A percentile compares a stretch with the other conserved stretches of the same genome.
These are phyloP conservation scores for Mortierella hygrophila DNA, from an alignment of 192 early-diverging fungal genomes.

Conservation along the genomic window DNA sequence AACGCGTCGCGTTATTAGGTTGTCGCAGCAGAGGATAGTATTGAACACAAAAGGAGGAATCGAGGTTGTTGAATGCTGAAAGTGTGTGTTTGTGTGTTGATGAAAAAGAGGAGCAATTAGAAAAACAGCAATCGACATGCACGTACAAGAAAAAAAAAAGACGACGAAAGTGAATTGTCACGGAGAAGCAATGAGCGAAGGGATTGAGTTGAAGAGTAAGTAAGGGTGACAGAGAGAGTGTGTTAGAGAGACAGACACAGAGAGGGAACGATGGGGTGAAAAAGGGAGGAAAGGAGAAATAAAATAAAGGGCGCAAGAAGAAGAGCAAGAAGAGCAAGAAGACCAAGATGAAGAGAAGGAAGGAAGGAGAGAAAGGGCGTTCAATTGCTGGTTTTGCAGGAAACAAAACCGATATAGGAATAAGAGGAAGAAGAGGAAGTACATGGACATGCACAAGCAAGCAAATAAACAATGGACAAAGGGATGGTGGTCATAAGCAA, in stretches of 20 bases:
- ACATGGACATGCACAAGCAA: too few species aligned
- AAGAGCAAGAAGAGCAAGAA: not conserved
- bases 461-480: too few species aligned
- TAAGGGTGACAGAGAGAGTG: too few species aligned
- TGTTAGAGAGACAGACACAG: too few species aligned
- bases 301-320: not conserved
- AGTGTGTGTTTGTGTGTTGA: not conserved
- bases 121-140: too few species aligned
- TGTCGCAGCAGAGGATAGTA: not conserved
- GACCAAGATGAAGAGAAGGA: not conserved
- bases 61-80: not conserved
- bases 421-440: too few species aligned
- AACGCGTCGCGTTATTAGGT: conserved; percentile 15
- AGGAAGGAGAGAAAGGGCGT: too few species aligned
- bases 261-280: not conserved
- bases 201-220: too few species aligned
- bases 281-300: not conserved
- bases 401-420: too few species aligned
- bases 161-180: not conserved
- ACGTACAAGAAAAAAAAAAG: not conserved
- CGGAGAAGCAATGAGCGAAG: not conserved
- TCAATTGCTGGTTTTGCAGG: too few species aligned
- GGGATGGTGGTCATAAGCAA: too few species aligned
- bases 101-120: not conserved
- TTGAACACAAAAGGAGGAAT: not conserved